Percentiles rank a stretch among this genome's conserved stretches.
phyloP scores from a whole-genome alignment of 805 yeast species.

The Lachancea sp. region DNA sequence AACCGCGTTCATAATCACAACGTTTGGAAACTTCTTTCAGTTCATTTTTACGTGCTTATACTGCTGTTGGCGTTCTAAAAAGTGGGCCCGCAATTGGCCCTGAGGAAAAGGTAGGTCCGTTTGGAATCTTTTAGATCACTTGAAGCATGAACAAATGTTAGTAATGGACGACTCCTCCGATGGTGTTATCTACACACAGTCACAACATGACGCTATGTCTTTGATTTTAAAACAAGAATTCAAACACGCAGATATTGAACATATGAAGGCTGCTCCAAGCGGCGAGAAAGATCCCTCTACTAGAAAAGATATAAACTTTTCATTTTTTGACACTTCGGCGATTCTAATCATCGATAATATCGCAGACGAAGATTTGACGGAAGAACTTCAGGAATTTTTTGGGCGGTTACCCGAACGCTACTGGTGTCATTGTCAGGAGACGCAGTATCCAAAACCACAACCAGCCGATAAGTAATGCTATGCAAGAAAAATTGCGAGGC shows the following conservation, averaged over 20 bases:
- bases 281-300: slow-evolving; percentile 43
- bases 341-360: slow-evolving; percentile 91
- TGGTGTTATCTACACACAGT: slow-evolving; percentile 92
- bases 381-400: slow-evolving; percentile 58
- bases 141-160: slow-evolving; percentile 76
- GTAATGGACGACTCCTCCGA: slow-evolving; percentile 67
- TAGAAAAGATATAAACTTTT: slow-evolving; percentile 50
- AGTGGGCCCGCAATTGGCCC: too few species aligned
- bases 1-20: too few species aligned
- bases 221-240: slow-evolving; percentile 65
- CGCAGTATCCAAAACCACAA: slow-evolving; percentile 99
- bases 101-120: too few species aligned
- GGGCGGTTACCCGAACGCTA: slow-evolving; percentile 61
- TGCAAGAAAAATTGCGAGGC: too few species aligned
- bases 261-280: slow-evolving; percentile 84
- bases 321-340: slow-evolving; percentile 64
- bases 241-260: slow-evolving; percentile 75
- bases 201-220: slow-evolving; percentile 82
- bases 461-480: slow-evolving; percentile 84
- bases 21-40: too few species aligned
- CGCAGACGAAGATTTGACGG: slow-evolving; percentile 76
- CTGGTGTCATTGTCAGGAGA: slow-evolving; percentile 84
- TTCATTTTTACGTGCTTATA: too few species aligned
- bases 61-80: too few species aligned
- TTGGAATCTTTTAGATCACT: too few species aligned